A percentile compares a stretch with the other conserved stretches of the same genome.
phyloP scores from a whole-genome alignment of 148 eudicot genomes.

The Rheum nobile region DNA sequence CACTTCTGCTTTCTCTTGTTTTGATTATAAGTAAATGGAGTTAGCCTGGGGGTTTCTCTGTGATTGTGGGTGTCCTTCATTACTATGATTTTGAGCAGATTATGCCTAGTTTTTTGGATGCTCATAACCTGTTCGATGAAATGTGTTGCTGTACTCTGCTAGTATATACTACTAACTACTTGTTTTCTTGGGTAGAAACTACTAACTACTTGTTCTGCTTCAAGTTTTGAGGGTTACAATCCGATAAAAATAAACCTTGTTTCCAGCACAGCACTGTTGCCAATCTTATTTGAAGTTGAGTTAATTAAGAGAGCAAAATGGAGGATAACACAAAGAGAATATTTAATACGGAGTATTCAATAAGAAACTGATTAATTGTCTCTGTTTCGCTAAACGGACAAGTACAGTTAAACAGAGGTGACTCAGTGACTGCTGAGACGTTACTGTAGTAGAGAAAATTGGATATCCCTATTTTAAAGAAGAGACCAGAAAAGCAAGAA shows the following conservation, averaged over 20 bases:
- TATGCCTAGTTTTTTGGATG: neutral
- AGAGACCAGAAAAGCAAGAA: neutral
- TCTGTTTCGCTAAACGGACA: neutral
- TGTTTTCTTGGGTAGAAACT: no score
- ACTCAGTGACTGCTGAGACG: no score
- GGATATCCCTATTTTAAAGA: neutral
- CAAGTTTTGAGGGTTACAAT: neutral
- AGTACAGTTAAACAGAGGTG: neutral
- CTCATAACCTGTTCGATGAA: conserved; percentile 2
- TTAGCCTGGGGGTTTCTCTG: no score
- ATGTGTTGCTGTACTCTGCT: neutral
- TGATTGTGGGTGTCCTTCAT: neutral
- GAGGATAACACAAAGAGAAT: neutral
- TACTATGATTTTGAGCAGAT: neutral
- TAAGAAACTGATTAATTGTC: neutral
- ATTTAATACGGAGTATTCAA: neutral
- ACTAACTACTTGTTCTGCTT: neutral
- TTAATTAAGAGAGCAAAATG: neutral
- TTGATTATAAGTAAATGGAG: no score
- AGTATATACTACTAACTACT: no score
- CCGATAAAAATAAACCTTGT: neutral
- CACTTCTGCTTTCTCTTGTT: neutral
- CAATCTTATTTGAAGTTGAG: neutral
- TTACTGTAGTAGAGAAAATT: neutral
- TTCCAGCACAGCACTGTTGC: neutral